Conservation (phyloP, 106 monocot species). For the Allium cepa region DNA sequence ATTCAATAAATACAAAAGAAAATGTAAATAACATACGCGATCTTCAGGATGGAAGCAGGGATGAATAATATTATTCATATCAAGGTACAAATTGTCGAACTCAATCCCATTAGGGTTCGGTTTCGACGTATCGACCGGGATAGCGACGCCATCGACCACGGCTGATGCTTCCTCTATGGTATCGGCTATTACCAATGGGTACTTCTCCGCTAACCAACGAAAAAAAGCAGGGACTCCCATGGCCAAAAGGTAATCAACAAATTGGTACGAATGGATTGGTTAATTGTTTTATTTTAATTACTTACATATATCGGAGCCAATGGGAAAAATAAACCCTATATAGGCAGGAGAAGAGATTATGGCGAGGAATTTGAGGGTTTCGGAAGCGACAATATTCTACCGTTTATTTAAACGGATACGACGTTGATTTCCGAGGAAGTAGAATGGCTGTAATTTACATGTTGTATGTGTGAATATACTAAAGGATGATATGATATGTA, state of each 20-base stretch:
- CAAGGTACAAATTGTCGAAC: conserved; percentile 56
- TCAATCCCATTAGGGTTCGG: conserved; percentile 30
- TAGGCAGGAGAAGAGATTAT: too few relatives aligned
- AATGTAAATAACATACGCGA: conserved; percentile 5
- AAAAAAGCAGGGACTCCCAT: conserved; percentile 39
- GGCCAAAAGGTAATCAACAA: neutral
- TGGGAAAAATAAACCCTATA: too few relatives aligned
- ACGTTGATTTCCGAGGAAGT: too few relatives aligned
- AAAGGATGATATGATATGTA: too few relatives aligned
- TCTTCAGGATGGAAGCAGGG: conserved; percentile 63
- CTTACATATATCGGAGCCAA: too few relatives aligned
- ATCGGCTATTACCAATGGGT: conserved; percentile 16
- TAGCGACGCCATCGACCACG: conserved; percentile 21
- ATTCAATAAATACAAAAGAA: neutral
- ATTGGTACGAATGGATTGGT: too few relatives aligned
- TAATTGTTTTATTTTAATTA: too few relatives aligned
- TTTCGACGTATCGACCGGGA: conserved; percentile 33
- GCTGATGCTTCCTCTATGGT: conserved; percentile 8
- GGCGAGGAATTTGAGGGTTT: too few relatives aligned
- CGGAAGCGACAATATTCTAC: too few relatives aligned
- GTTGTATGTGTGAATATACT: too few relatives aligned
- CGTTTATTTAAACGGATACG: too few relatives aligned
- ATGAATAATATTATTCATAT: conserved; percentile 62
- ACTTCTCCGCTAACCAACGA: conserved; percentile 23
- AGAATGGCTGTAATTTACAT: too few relatives aligned